A percentile compares a stretch with the other conserved stretches of the same genome.
These are phyloP conservation scores for Purshia tridentata DNA, from an alignment of 306 rosid genomes.

Conservation along the genomic window DNA sequence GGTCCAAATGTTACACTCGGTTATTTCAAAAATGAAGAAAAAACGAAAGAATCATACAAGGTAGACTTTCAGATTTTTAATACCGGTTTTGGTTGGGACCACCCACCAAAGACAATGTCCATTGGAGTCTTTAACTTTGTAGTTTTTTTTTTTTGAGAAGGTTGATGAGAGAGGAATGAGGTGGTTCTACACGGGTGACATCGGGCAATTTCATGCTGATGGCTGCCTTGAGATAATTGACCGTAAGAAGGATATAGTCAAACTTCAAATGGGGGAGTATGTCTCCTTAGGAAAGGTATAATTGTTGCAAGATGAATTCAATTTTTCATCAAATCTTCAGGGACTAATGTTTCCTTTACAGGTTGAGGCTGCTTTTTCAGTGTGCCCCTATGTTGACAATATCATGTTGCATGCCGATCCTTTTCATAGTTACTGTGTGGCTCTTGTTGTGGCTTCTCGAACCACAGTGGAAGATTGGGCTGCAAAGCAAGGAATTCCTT, in stretches of 20 bases:
- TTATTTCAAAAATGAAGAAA: slow-evolving; percentile 90
- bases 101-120: slow-evolving; percentile 1
- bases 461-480: slow-evolving; percentile 73
- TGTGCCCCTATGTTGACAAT: slow-evolving; percentile 70
- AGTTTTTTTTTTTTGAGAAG: slow-evolving; percentile 31
- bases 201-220: slow-evolving; percentile 79
- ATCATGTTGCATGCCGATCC: slow-evolving; percentile 93
- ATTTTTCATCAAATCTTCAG: slow-evolving; percentile 10
- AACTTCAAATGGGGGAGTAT: slow-evolving; percentile 97
- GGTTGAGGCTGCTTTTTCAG: slow-evolving; percentile 87
- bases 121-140: slow-evolving; percentile 8
- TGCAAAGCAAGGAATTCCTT: slow-evolving; percentile 60
- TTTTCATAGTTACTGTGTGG: slow-evolving; percentile 79
- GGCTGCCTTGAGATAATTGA: slow-evolving; percentile 97
- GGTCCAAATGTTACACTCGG: slow-evolving; percentile 94
- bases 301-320: slow-evolving; percentile 18
- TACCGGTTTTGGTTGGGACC: not conserved
- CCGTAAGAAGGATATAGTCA: slow-evolving; percentile 94
- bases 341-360: slow-evolving; percentile 44
- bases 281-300: slow-evolving; percentile 95
- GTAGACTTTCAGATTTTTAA: slow-evolving; percentile 37
- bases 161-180: slow-evolving; percentile 83
- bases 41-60: slow-evolving; percentile 87
- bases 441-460: slow-evolving; percentile 80
- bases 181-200: slow-evolving; percentile 96